Evolutionary conservation across 805 yeast genomes (phyloP).

Genomic region (Cyberlindnera euphorbiae): DNA sequence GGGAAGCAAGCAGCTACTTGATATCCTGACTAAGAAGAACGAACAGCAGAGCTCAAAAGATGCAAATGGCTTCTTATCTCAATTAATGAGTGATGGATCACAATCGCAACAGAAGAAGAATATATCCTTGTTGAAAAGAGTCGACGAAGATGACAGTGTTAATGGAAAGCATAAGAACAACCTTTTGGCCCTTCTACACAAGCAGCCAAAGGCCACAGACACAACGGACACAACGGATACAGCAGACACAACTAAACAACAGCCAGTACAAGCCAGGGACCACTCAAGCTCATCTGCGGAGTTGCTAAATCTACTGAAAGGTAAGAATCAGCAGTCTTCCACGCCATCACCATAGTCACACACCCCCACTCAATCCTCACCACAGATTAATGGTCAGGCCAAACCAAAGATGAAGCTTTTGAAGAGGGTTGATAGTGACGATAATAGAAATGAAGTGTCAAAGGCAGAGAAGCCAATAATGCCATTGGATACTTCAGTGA

Average conservation of each 20-base stretch:
- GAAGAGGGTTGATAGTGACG: conserved; percentile 8
- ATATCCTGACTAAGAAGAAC: conserved; percentile 34
- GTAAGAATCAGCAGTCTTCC: too few species aligned
- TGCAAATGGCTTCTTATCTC: conserved; percentile 15
- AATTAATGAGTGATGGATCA: conserved; percentile 7
- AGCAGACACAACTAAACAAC: conserved; percentile 7
- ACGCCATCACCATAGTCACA: too few species aligned
- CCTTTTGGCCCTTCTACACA: conserved; percentile 18
- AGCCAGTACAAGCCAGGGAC: conserved; percentile 2
- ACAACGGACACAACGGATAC: too few species aligned
- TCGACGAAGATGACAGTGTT: background rate
- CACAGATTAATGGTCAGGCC: background rate
- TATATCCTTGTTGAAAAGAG: conserved; percentile 6
- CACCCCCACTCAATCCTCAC: too few species aligned
- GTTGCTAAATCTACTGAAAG: background rate
- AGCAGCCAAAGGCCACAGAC: conserved; percentile 10
- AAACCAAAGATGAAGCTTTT: conserved; percentile 22
- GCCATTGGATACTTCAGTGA: conserved; percentile 2
- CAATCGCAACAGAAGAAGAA: conserved; percentile 3
- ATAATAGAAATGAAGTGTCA: too few species aligned
- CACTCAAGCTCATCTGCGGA: conserved; percentile 2
- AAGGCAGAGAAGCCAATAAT: too few species aligned
- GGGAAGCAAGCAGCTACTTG: conserved; percentile 39
- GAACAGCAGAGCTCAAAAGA: conserved; percentile 3
- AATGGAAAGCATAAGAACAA: conserved; percentile 17